Percentiles rank a stretch among this genome's conserved stretches.
Evolutionary conservation across 768 basidiomycete genomes (phyloP).

Genomic region (Nevesoporus exiguus): DNA sequence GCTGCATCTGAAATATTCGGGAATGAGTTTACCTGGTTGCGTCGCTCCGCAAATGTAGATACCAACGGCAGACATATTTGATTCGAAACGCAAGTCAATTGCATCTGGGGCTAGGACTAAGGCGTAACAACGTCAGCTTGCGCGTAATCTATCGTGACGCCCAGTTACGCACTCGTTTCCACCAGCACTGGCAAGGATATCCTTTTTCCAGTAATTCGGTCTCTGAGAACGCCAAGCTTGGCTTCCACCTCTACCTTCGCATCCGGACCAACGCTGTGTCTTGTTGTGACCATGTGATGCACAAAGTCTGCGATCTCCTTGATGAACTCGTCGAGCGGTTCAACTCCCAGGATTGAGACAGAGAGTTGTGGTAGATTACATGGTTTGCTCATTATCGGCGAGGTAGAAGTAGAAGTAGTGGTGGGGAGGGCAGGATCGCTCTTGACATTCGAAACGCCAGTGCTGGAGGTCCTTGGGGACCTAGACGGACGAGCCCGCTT

Average conservation of each 20-base stretch:
- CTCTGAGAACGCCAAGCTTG: conserved; percentile 76
- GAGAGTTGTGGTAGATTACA: conserved; percentile 58
- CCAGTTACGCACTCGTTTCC: conserved; percentile 69
- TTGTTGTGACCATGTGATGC: conserved; percentile 61
- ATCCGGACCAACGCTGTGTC: conserved; percentile 49
- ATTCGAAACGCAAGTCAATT: conserved; percentile 74
- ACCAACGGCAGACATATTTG: conserved; percentile 87
- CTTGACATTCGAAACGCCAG: conserved; percentile 24
- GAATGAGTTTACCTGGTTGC: conserved; percentile 10
- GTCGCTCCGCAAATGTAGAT: conserved; percentile 5
- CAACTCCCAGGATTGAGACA: conserved; percentile 80
- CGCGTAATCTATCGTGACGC: not conserved
- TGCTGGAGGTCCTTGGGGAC: conserved; percentile 24
- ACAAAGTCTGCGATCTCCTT: conserved; percentile 89
- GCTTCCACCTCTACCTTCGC: conserved; percentile 80
- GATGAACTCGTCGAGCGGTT: conserved; percentile 92
- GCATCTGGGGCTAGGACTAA: conserved; percentile 66
- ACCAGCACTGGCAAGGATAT: conserved; percentile 69
- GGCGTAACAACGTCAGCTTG: conserved; percentile 1
- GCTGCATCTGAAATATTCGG: conserved; percentile 61
- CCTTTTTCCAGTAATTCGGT: conserved; percentile 53
- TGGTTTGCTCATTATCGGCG: conserved; percentile 26
- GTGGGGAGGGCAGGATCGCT: conserved; percentile 8
- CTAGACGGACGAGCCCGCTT: conserved; percentile 39
- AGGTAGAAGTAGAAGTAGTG: conserved; percentile 8